Evolutionary conservation across 805 yeast genomes (phyloP).

Genomic region (Danielia reshetovae): DNA sequence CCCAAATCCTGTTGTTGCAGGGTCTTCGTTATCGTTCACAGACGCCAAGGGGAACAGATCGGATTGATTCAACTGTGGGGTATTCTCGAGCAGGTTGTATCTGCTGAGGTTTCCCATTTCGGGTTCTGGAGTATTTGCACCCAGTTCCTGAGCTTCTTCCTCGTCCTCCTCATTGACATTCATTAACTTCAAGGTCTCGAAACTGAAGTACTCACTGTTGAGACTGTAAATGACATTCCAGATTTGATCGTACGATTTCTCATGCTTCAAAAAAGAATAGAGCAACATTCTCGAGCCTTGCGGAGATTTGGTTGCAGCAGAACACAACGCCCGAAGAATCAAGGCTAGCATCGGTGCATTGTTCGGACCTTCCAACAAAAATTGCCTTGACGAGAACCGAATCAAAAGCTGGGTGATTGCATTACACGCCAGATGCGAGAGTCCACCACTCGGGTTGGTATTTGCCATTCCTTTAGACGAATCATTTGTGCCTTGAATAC

Average conservation of each 20-base stretch:
- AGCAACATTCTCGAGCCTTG: slow-evolving; percentile 51
- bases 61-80: background rate
- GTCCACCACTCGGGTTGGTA: slow-evolving; percentile 35
- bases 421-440: slow-evolving; percentile 49
- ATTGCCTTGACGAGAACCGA: slow-evolving; percentile 33
- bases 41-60: too few relatives aligned
- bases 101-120: background rate
- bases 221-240: slow-evolving; percentile 29
- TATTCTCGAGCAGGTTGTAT: background rate
- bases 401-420: slow-evolving; percentile 41
- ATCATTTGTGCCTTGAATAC: slow-evolving; percentile 14
- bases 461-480: slow-evolving; percentile 24
- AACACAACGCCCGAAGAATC: slow-evolving; percentile 52
- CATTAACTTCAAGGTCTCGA: slow-evolving; percentile 15
- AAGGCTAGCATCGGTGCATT: slow-evolving; percentile 58
- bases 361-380: slow-evolving; percentile 34
- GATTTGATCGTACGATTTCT: slow-evolving; percentile 33
- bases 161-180: slow-evolving; percentile 3
- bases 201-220: slow-evolving; percentile 22
- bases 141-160: background rate
- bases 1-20: too few relatives aligned
- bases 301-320: slow-evolving; percentile 48
- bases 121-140: background rate
- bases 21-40: background rate
- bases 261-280: slow-evolving; percentile 45